Percentiles rank a stretch among this genome's conserved stretches.
phyloP scores from a whole-genome alignment of 2,329 filamentous ascomycete species.

The Grosmannia clavigera region DNA sequence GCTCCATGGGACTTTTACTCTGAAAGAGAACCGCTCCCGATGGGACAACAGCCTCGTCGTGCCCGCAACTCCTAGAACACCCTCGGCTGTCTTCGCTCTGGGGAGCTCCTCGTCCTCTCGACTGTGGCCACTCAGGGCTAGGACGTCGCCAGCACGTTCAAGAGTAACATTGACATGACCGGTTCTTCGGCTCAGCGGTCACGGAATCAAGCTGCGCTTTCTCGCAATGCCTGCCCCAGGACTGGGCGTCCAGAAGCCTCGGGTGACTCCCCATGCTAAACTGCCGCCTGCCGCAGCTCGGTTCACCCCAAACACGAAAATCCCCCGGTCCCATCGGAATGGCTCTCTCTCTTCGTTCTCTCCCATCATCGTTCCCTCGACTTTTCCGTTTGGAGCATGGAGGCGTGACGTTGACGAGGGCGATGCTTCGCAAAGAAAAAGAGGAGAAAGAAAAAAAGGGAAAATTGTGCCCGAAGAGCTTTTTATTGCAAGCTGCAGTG shows the following conservation, averaged over 20 bases:
- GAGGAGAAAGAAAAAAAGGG: neutral
- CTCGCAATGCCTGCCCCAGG: too few relatives aligned
- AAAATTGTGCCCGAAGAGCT: neutral
- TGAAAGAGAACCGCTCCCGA: neutral
- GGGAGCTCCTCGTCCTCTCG: neutral
- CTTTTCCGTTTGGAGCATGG: conserved; percentile 14
- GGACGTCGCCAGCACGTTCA: neutral
- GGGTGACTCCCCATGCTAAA: neutral
- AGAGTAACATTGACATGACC: neutral
- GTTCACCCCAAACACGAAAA: neutral
- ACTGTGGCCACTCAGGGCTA: neutral
- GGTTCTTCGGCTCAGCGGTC: neutral
- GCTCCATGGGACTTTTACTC: neutral
- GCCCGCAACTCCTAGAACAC: neutral
- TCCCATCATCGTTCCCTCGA: neutral
- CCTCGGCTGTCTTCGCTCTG: neutral
- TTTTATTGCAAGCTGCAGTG: neutral
- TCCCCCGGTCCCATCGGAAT: neutral
- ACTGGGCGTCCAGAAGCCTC: neutral
- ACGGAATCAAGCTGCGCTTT: too few relatives aligned
- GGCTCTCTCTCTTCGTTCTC: neutral
- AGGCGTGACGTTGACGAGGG: conserved; percentile 16
- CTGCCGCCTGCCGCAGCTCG: neutral
- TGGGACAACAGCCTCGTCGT: neutral
- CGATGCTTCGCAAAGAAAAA: conserved; percentile 8